Conservation (phyloP, 225 moss, liverwort and hornwort genomes). For the Pseudoscleropodium purum region DNA sequence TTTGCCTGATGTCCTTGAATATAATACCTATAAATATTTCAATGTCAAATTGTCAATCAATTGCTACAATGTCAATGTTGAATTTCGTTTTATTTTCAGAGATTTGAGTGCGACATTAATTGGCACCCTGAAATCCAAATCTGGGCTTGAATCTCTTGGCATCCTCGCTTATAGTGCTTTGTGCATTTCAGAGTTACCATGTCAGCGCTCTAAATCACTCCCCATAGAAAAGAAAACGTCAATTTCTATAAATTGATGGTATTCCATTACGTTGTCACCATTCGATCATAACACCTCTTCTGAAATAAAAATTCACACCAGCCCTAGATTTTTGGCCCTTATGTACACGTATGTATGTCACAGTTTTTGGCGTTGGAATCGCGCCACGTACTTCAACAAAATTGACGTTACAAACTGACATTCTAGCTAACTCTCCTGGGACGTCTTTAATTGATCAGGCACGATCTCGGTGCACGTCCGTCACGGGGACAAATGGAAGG, state of each 20-base stretch:
- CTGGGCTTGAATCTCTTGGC: neutral
- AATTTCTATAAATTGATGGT: neutral
- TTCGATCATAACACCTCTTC: no score
- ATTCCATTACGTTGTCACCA: no score
- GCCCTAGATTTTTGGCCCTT: no score
- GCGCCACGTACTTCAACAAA: no score
- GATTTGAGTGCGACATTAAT: neutral
- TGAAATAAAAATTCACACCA: no score
- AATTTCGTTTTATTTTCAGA: neutral
- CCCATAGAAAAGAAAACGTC: neutral
- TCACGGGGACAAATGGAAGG: slow-evolving; percentile 24
- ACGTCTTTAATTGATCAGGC: neutral
- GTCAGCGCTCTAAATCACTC: neutral
- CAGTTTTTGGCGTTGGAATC: no score
- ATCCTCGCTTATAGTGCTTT: no score
- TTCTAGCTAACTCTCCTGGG: neutral
- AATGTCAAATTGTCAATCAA: neutral
- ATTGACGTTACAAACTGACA: neutral
- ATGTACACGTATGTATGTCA: no score
- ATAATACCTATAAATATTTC: neutral
- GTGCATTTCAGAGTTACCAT: no score
- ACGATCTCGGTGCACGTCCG: slow-evolving; percentile 15
- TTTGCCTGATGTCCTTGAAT: neutral
- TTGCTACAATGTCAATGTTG: neutral
- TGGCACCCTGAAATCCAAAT: neutral